These are phyloP conservation scores for Apiospora pterosperma DNA, from an alignment of 2,329 filamentous ascomycete genomes.

Conservation along the genomic window DNA sequence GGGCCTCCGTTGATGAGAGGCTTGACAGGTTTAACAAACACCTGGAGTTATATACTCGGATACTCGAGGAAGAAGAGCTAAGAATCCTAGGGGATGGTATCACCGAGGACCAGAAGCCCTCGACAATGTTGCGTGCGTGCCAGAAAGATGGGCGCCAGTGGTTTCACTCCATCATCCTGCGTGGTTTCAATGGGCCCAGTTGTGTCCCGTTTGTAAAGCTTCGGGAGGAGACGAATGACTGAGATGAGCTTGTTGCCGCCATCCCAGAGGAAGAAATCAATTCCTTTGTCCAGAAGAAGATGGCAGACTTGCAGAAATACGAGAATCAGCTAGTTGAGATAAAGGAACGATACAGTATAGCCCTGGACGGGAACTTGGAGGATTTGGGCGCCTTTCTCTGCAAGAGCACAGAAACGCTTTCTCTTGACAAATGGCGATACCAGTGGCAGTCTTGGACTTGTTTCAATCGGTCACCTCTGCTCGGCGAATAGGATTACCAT, in stretches of 20 bases:
- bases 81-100: background rate
- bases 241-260: background rate
- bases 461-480: background rate
- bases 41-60: background rate
- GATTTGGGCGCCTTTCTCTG: background rate
- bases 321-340: no score
- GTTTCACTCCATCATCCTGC: background rate
- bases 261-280: slow-evolving; percentile 3
- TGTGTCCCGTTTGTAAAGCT: background rate
- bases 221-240: background rate
- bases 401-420: background rate
- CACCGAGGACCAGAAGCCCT: background rate
- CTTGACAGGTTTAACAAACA: background rate
- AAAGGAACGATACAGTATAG: no score
- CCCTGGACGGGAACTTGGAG: background rate
- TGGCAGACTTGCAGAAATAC: no score
- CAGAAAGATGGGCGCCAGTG: background rate
- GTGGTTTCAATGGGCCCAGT: background rate
- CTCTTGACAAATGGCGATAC: background rate
- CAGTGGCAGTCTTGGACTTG: background rate
- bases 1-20: background rate
- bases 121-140: background rate
- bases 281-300: background rate
- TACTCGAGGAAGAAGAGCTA: slow-evolving; percentile 3
- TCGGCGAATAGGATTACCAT: no score